Evolutionary conservation across 352 stramenopile species (phyloP).

Genomic region (Phytophthora multivora): DNA sequence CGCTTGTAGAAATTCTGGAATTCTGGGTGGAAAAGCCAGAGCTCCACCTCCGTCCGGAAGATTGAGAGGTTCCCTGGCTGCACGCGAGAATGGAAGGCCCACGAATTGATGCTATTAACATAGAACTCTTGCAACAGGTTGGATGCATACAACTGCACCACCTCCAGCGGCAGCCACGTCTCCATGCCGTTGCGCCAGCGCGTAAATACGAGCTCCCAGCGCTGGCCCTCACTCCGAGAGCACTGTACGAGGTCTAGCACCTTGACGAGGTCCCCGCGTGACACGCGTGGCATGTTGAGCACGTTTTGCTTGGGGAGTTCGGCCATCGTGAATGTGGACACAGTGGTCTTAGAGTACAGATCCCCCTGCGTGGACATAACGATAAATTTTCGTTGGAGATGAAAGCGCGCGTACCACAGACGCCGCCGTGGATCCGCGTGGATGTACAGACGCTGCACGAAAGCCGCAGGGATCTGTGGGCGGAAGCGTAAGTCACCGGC

Average conservation of each 20-base stretch:
- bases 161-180: constrained; percentile 70
- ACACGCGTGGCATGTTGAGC: constrained; percentile 59
- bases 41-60: constrained; percentile 68
- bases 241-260: constrained; percentile 79
- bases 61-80: constrained; percentile 36
- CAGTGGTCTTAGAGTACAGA: constrained; percentile 58
- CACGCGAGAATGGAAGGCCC: constrained; percentile 57
- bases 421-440: constrained; percentile 51
- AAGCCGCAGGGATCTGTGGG: constrained; percentile 47
- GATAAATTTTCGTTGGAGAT: constrained; percentile 70
- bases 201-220: constrained; percentile 73
- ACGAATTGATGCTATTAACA: constrained; percentile 81
- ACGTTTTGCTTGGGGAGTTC: constrained; percentile 53
- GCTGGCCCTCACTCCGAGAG: constrained; percentile 39
- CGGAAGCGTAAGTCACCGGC: constrained; percentile 61
- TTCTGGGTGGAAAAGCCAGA: constrained; percentile 74
- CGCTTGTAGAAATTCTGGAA: constrained; percentile 67
- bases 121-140: constrained; percentile 77
- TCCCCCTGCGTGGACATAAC: constrained; percentile 75
- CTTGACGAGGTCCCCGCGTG: constrained; percentile 60
- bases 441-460: constrained; percentile 57
- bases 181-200: constrained; percentile 70
- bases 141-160: constrained; percentile 47
- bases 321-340: constrained; percentile 35
- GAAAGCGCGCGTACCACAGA: constrained; percentile 59